Conservation (phyloP, 2,329 filamentous ascomycete genomes). For the Lithohypha guttulata region DNA sequence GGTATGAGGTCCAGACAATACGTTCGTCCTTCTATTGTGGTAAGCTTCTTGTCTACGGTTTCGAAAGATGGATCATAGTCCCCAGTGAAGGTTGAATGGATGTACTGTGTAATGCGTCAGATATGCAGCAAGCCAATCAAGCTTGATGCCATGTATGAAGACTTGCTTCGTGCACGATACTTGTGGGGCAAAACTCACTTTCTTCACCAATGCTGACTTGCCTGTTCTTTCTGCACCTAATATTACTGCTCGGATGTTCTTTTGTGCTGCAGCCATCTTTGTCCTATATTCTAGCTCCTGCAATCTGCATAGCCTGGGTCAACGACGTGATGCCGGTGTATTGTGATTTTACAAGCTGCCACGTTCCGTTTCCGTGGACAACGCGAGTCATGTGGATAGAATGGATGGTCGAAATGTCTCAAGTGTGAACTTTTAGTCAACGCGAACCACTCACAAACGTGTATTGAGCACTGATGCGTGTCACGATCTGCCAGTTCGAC, state of each 20-base stretch:
- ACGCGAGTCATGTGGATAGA: too few species aligned
- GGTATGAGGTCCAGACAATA: neutral
- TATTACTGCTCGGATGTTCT: neutral
- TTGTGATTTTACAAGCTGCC: neutral
- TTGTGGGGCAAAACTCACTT: constrained; percentile 1
- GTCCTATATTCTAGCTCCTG: neutral
- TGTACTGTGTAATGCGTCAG: neutral
- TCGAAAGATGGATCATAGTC: constrained; percentile 1
- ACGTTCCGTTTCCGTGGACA: too few species aligned
- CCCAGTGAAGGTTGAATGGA: constrained; percentile 4
- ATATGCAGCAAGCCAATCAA: neutral
- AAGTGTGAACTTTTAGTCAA: too few species aligned
- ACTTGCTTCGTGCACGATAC: too few species aligned
- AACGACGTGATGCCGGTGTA: neutral
- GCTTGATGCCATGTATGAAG: too few species aligned
- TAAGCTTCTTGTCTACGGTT: neutral
- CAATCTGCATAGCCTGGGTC: neutral
- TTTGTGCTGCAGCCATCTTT: neutral
- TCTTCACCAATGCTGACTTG: constrained; percentile 1
- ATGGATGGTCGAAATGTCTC: too few species aligned
- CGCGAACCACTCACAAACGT: too few species aligned
- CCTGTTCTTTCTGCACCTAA: constrained; percentile 3
- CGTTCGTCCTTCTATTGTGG: constrained; percentile 1
- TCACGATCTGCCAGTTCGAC: too few species aligned
- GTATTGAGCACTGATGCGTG: too few species aligned